A percentile compares a stretch with the other conserved stretches of the same genome.
These are phyloP conservation scores for Penicillium sp. DNA, from an alignment of 2,329 filamentous ascomycete species.

Conservation along the genomic window DNA sequence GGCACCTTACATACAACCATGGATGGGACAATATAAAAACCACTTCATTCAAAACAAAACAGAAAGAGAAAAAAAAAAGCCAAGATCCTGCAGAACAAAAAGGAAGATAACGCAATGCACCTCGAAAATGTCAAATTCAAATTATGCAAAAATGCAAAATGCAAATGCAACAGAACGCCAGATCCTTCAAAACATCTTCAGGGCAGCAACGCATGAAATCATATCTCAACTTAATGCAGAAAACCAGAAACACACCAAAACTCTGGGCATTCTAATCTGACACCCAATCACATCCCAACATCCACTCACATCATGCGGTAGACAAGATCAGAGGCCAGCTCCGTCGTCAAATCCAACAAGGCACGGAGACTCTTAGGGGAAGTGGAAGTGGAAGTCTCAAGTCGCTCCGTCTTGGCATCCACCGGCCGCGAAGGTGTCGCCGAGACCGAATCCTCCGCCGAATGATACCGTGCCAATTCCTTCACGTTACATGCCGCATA, in stretches of 20 bases:
- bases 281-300: slow-evolving; percentile 8
- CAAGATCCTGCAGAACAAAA: slow-evolving; percentile 6
- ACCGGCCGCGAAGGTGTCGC: slow-evolving; percentile 25
- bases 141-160: slow-evolving; percentile 8
- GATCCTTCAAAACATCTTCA: slow-evolving; percentile 1
- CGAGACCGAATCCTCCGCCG: slow-evolving; percentile 27
- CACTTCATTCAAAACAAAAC: not conserved
- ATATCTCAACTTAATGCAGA: slow-evolving; percentile 14
- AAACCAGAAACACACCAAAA: not conserved
- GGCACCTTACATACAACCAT: not conserved
- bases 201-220: slow-evolving; percentile 14
- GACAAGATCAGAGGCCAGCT: slow-evolving; percentile 44
- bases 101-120: slow-evolving; percentile 17
- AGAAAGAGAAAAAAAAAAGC: not conserved
- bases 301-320: slow-evolving; percentile 42
- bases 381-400: slow-evolving; percentile 17
- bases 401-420: slow-evolving; percentile 19
- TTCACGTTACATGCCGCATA: slow-evolving; percentile 44
- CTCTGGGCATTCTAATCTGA: not conserved
- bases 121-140: slow-evolving; percentile 14
- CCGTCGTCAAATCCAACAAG: slow-evolving; percentile 39
- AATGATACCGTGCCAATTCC: slow-evolving; percentile 38
- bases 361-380: slow-evolving; percentile 35
- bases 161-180: slow-evolving; percentile 10
- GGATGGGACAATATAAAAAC: not conserved